A percentile compares a stretch with the other conserved stretches of the same genome.
Evolutionary conservation across 2,329 filamentous ascomycete genomes (phyloP).

Genomic region (Xylaria arbuscula): DNA sequence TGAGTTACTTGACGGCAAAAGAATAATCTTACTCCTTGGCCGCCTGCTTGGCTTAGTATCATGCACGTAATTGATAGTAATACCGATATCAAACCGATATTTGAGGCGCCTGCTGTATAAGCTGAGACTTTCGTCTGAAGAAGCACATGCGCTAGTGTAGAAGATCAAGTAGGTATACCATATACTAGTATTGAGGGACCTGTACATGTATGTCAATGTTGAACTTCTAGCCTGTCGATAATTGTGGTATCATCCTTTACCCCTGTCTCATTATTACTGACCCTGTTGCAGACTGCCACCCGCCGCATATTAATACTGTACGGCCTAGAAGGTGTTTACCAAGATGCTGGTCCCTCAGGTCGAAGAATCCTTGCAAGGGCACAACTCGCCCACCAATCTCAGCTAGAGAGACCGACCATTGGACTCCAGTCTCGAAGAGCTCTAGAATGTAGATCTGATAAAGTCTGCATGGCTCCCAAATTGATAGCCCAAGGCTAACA

Average conservation of each 20-base stretch:
- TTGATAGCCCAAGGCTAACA: conserved; percentile 9
- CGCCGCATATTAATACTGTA: conserved; percentile 23
- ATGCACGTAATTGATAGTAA: conserved; percentile 3
- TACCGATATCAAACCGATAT: conserved; percentile 16
- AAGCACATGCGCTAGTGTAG: conserved; percentile 5
- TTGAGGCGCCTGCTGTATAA: conserved; percentile 5
- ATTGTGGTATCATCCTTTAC: conserved; percentile 25
- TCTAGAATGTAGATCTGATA: conserved; percentile 9
- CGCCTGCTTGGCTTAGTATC: neutral
- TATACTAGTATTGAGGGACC: conserved; percentile 1
- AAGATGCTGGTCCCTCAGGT: conserved; percentile 27
- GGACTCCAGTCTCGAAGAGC: conserved; percentile 14
- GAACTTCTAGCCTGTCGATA: conserved; percentile 21
- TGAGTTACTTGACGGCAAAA: neutral
- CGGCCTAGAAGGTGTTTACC: conserved; percentile 32
- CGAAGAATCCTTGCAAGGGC: conserved; percentile 26
- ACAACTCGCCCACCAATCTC: conserved; percentile 25
- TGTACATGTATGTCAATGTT: conserved; percentile 19
- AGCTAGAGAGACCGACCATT: neutral
- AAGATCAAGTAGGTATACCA: neutral
- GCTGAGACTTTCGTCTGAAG: conserved; percentile 12
- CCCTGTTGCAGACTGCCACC: conserved; percentile 27
- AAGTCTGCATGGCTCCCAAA: conserved; percentile 5
- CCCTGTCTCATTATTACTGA: conserved; percentile 29
- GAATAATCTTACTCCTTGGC: neutral